Evolutionary conservation across 108 stramenopile genomes (phyloP).

Genomic region (Skeletonema tropicum): DNA sequence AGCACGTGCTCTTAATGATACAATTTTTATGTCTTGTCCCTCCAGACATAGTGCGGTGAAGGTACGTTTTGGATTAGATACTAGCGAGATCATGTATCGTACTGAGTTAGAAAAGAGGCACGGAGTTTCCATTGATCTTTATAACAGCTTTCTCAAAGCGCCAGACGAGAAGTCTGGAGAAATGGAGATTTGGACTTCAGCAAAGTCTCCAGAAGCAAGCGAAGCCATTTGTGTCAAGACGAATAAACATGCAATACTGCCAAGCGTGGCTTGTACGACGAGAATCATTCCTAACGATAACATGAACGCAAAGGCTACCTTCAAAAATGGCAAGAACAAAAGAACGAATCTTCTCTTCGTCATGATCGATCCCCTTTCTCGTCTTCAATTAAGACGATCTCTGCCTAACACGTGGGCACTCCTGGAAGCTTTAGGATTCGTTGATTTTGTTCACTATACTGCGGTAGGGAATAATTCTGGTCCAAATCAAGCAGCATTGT

Average conservation of each 20-base stretch:
- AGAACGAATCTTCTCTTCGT: constrained; percentile 49
- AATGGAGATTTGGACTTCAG: constrained; percentile 5
- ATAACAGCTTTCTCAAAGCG: neutral
- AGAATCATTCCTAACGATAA: constrained; percentile 8
- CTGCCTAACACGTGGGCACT: constrained; percentile 42
- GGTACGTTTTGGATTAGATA: neutral
- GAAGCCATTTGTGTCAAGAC: constrained; percentile 39
- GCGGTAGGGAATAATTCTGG: constrained; percentile 63
- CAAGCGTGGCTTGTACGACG: constrained; percentile 16
- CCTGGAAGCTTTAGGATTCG: constrained; percentile 38
- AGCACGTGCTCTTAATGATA: constrained; percentile 11
- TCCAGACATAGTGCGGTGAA: neutral
- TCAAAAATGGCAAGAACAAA: neutral
- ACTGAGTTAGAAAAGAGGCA: constrained; percentile 10
- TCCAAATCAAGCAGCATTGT: constrained; percentile 62
- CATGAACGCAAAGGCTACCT: too few relatives aligned
- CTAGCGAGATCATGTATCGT: neutral
- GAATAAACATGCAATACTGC: constrained; percentile 3
- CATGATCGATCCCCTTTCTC: constrained; percentile 59
- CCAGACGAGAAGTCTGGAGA: neutral
- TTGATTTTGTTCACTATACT: constrained; percentile 45
- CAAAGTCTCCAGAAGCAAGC: neutral
- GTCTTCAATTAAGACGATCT: constrained; percentile 41
- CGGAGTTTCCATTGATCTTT: constrained; percentile 5
- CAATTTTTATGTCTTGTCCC: constrained; percentile 23